Evolutionary conservation across 176 grass and related monocot genomes (phyloP), one percentile per base, ranked within the genome.

Genomic region (maize (Zea mays)): DNA sequence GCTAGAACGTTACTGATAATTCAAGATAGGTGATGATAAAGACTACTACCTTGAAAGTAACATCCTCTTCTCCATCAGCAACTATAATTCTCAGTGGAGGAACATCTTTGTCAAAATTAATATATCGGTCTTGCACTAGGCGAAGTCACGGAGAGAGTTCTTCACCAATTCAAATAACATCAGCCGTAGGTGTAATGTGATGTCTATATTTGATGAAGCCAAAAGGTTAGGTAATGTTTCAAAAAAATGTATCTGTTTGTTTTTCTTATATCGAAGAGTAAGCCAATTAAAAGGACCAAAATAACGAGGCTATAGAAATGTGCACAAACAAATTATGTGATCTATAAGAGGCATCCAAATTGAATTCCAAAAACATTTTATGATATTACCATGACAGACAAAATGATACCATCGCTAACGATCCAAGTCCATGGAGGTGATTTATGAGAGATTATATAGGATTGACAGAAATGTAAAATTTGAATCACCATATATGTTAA

Each of bases 121-220:
- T 97, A 37, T 83, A 88, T 36, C 65, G 87, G 81, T 97, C 94
- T 67, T 97, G 94, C 84, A 97, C 94, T 2, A 91, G 27, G 27
- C 27, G 27, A 1, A 27, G 27, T 27, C 94, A 65, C 94, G 88
- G 68, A 97, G 80, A 37, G 94, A 97, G 85, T 97, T 97, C 74
- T 97, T 97, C 62, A 97, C 94, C 87, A 97, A 83, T 88, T 97
- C 94, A 79, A 97, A 90, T 50, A 97, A 48, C 94, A 97, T 97
- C 70, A 93, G 88, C 81, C 93, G 89, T 13, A 97, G 86, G 87
- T 97, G 94, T 38, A 72, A 75, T 46, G 88, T 16, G 19, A 97
- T 97, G 91, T 62, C 94, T 97, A 82, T 67, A 89, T 46, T 58
- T 34, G 1, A 68, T 64, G 65, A 78, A 81, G 50, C 76, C 3